phyloP scores from a whole-genome alignment of 306 rosid species.

The Castanea mollissima region DNA sequence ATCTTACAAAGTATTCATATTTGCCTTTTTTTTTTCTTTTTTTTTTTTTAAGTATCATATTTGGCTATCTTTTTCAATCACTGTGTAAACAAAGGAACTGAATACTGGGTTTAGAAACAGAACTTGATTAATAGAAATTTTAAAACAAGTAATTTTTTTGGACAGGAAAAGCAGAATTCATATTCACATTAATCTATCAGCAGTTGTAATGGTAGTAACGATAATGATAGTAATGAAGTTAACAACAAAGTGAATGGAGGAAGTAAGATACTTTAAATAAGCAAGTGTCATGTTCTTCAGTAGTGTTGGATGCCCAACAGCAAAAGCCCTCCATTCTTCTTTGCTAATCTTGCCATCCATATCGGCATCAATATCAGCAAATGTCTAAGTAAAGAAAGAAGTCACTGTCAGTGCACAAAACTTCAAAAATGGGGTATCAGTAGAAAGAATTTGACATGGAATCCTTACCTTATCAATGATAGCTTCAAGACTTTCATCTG shows the following conservation, averaged over 20 bases:
- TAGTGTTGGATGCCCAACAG: constrained; percentile 43
- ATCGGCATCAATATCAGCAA: constrained; percentile 57
- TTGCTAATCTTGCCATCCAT: constrained; percentile 59
- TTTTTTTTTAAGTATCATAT: too few species aligned
- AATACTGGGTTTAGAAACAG: neutral
- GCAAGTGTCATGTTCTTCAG: constrained; percentile 67
- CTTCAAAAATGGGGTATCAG: neutral
- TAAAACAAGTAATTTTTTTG: neutral
- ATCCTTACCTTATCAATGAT: constrained; percentile 52
- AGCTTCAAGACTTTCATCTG: constrained; percentile 49
- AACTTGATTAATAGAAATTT: neutral
- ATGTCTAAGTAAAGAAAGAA: constrained; percentile 40
- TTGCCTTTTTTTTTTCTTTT: too few species aligned
- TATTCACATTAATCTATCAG: neutral
- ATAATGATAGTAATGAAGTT: neutral
- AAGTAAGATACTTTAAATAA: constrained; percentile 38
- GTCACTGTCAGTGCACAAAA: neutral
- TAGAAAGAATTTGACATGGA: neutral
- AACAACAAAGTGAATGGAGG: constrained; percentile 1
- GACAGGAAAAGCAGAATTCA: neutral
- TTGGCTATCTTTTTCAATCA: neutral
- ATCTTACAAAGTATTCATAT: neutral
- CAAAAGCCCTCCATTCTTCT: constrained; percentile 62
- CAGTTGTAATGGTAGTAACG: neutral
- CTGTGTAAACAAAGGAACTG: neutral